phyloP scores from a whole-genome alignment of 2,329 filamentous ascomycete species.

The Epichloe sp. region DNA sequence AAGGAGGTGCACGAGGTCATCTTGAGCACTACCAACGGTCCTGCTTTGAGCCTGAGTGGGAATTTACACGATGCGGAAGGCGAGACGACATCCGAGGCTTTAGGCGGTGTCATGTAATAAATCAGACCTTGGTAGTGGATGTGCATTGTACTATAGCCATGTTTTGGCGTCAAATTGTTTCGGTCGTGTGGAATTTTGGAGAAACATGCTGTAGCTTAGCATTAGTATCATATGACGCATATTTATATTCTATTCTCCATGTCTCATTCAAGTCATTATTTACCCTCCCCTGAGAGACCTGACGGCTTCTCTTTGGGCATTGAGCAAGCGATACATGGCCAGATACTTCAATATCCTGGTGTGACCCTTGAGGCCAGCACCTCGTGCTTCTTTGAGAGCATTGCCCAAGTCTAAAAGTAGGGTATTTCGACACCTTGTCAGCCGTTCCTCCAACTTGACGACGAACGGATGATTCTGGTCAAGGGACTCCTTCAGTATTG shows the following conservation, averaged over 20 bases:
- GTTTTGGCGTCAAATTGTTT: conserved; percentile 12
- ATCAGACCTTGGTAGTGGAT: not conserved
- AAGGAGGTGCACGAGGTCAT: conserved; percentile 49
- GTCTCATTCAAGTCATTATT: conserved; percentile 3
- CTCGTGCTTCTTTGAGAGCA: conserved; percentile 32
- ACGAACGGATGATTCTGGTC: conserved; percentile 37
- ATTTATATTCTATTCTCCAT: not conserved
- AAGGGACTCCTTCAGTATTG: conserved; percentile 28
- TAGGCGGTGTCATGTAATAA: conserved; percentile 41
- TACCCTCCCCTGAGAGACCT: conserved; percentile 30
- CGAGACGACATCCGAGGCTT: conserved; percentile 36
- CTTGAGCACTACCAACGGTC: conserved; percentile 74
- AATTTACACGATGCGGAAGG: conserved; percentile 54
- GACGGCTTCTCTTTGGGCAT: conserved; percentile 39
- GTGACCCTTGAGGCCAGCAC: conserved; percentile 29
- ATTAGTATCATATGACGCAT: conserved; percentile 17
- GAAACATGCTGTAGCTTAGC: conserved; percentile 4
- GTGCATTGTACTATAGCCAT: conserved; percentile 28
- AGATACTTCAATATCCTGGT: conserved; percentile 37
- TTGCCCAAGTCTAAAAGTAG: conserved; percentile 41
- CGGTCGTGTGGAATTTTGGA: not conserved
- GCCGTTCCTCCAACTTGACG: conserved; percentile 37
- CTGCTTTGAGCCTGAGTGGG: conserved; percentile 77
- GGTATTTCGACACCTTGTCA: conserved; percentile 41
- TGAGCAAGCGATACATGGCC: conserved; percentile 37